phyloP scores from a whole-genome alignment of 225 moss, liverwort and hornwort species.

The Rhytidiadelphus loreus region DNA sequence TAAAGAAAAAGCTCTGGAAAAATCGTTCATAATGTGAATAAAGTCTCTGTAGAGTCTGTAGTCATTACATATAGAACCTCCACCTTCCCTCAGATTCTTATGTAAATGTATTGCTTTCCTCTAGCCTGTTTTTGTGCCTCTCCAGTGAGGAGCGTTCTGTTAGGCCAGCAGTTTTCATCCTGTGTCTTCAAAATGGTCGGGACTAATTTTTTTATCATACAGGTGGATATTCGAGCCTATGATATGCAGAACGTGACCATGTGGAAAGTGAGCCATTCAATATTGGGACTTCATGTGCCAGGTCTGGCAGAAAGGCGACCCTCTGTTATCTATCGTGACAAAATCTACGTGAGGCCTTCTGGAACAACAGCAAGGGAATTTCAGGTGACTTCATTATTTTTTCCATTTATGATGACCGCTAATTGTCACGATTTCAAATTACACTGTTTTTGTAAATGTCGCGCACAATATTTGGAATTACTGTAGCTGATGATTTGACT shows the following conservation, averaged over 20 bases:
- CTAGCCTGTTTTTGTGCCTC: not conserved
- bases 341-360: slow-evolving; percentile 43
- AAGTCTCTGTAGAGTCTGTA: not conserved
- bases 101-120: not conserved
- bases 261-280: slow-evolving; percentile 37
- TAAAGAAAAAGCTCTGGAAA: not conserved
- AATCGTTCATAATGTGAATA: not conserved
- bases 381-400: slow-evolving; percentile 21
- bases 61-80: not conserved
- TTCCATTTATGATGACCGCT: not conserved
- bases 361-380: slow-evolving; percentile 47
- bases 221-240: slow-evolving; percentile 58
- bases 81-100: not conserved
- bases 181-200: not conserved
- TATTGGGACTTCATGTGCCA: slow-evolving; percentile 42
- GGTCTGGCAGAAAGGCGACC: slow-evolving; percentile 49
- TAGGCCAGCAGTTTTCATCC: not conserved
- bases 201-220: not conserved
- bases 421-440: not conserved
- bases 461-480: not conserved
- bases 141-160: not conserved
- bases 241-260: slow-evolving; percentile 49
- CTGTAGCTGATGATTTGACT: not conserved
- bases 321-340: slow-evolving; percentile 51
- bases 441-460: not conserved